phyloP scores from a whole-genome alignment of 148 eudicot genomes.

The Spergularia marina region DNA sequence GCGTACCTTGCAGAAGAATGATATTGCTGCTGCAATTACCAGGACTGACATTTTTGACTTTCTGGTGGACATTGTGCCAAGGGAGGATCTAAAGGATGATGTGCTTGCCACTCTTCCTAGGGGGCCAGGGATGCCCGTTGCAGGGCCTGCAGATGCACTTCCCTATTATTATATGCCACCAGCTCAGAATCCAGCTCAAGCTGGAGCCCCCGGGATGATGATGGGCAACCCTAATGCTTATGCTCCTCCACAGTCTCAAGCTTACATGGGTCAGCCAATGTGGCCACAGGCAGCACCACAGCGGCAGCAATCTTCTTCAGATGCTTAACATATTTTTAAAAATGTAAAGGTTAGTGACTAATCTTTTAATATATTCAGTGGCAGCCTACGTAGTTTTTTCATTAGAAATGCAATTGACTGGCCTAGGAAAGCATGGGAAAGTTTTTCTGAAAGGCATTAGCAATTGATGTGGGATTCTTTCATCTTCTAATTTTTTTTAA shows the following conservation, averaged over 20 bases:
- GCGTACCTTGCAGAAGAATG: slow-evolving; percentile 74
- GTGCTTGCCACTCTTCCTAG: slow-evolving; percentile 55
- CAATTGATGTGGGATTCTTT: background rate
- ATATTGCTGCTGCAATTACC: slow-evolving; percentile 73
- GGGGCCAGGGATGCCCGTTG: slow-evolving; percentile 51
- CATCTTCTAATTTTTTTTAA: background rate
- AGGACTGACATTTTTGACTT: slow-evolving; percentile 79
- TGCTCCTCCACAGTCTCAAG: slow-evolving; percentile 50
- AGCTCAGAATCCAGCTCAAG: slow-evolving; percentile 57
- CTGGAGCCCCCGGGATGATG: slow-evolving; percentile 62
- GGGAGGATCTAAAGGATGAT: slow-evolving; percentile 76
- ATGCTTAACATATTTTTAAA: slow-evolving; percentile 37
- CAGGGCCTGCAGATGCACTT: slow-evolving; percentile 52
- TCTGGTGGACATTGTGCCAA: slow-evolving; percentile 72
- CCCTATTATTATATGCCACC: slow-evolving; percentile 72
- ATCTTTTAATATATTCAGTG: background rate
- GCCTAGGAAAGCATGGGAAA: background rate
- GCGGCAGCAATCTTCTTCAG: slow-evolving; percentile 62
- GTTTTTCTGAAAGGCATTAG: background rate
- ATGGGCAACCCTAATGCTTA: slow-evolving; percentile 56
- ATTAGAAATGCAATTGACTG: background rate
- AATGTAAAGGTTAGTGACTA: slow-evolving; percentile 25
- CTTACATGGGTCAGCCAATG: slow-evolving; percentile 65
- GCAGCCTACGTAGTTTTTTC: background rate
- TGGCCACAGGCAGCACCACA: slow-evolving; percentile 65